Evolutionary conservation across 331 rosid species (phyloP).

Genomic region (Malus hybrid): DNA sequence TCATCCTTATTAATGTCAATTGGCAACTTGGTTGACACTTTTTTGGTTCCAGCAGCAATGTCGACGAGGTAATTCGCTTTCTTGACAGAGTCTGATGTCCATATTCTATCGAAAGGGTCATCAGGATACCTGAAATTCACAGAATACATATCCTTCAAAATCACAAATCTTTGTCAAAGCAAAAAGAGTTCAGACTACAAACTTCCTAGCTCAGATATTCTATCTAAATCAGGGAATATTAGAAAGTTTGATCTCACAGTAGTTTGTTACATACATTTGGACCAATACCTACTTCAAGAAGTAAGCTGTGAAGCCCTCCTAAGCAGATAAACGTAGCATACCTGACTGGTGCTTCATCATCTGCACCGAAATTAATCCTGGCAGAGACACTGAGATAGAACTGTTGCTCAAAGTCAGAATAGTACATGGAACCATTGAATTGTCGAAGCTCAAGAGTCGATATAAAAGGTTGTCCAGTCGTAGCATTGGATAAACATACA

Average conservation of each 20-base stretch:
- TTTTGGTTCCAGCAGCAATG: constrained; percentile 80
- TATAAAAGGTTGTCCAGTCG: constrained; percentile 85
- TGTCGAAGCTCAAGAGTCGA: constrained; percentile 89
- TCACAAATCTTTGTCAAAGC: neutral
- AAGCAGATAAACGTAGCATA: neutral
- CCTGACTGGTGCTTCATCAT: constrained; percentile 61
- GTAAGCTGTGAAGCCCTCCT: no score
- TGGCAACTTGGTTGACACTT: constrained; percentile 65
- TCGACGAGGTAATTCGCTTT: constrained; percentile 91
- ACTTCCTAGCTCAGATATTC: neutral
- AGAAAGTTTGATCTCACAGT: neutral
- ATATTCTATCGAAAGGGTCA: constrained; percentile 83
- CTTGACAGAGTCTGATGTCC: constrained; percentile 80
- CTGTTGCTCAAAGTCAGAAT: constrained; percentile 41
- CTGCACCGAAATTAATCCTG: constrained; percentile 87
- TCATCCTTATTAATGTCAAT: constrained; percentile 58
- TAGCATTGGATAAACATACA: constrained; percentile 85
- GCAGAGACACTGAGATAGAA: constrained; percentile 86
- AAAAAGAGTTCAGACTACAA: neutral
- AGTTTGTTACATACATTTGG: neutral
- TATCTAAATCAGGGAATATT: neutral
- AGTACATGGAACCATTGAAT: constrained; percentile 76
- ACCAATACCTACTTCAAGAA: neutral
- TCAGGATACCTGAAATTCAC: constrained; percentile 67
- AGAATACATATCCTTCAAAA: neutral